phyloP scores from a whole-genome alignment of 768 basidiomycete species.

The Porphyrellus cyaneotinctus region DNA sequence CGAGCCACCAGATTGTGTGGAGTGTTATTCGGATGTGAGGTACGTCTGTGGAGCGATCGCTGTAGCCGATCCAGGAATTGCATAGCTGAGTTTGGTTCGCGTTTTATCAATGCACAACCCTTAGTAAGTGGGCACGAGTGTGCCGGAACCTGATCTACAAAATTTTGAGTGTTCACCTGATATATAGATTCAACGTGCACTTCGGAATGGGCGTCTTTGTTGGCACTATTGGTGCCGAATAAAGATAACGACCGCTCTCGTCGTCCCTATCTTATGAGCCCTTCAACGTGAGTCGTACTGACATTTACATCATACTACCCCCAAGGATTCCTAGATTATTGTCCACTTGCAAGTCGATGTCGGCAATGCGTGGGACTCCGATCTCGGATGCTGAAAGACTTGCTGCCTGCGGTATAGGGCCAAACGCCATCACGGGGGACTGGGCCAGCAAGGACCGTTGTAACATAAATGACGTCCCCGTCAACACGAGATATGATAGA shows the following conservation, averaged over 20 bases:
- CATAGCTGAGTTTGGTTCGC: neutral
- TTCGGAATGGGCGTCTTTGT: constrained; percentile 6
- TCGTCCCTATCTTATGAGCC: neutral
- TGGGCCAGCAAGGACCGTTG: neutral
- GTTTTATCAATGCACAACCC: neutral
- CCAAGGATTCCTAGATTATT: neutral
- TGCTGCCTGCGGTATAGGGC: neutral
- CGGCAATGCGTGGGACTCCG: constrained; percentile 22
- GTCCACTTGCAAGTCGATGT: constrained; percentile 1
- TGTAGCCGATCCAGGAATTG: neutral
- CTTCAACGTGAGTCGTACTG: constrained; percentile 4
- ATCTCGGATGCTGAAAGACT: constrained; percentile 13
- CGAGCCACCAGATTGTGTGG: neutral
- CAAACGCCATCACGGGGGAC: constrained; percentile 15
- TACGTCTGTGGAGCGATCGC: constrained; percentile 14
- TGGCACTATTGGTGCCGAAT: constrained; percentile 9
- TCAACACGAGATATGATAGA: constrained; percentile 12
- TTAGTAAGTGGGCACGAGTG: neutral
- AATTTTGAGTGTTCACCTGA: neutral
- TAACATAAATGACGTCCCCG: constrained; percentile 12
- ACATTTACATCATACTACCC: neutral
- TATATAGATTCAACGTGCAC: constrained; percentile 5
- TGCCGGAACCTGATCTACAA: constrained; percentile 12
- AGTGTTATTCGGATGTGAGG: neutral
- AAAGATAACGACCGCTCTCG: neutral